Evolutionary conservation across 441 rosid genomes (phyloP).

Genomic region (Syzygium syzygioides): DNA sequence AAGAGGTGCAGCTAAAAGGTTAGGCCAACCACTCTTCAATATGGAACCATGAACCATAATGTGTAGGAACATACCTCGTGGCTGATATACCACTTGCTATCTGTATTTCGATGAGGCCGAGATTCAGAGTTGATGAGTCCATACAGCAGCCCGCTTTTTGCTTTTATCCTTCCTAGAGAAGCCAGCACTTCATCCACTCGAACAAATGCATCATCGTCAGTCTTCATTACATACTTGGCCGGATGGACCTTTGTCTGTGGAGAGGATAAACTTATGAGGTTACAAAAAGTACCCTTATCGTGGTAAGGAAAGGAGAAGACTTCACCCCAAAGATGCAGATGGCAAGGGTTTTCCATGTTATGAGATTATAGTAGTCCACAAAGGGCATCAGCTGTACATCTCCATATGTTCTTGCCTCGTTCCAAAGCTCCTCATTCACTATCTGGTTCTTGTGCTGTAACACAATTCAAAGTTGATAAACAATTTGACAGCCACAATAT

Average conservation of each 20-base stretch:
- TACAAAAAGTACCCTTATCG: constrained; percentile 13
- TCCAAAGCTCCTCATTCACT: constrained; percentile 92
- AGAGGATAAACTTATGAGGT: constrained; percentile 20
- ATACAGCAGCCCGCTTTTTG: constrained; percentile 62
- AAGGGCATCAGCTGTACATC: constrained; percentile 96
- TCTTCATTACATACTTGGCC: constrained; percentile 93
- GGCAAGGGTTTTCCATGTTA: constrained; percentile 95
- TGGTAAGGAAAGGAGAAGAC: constrained; percentile 16
- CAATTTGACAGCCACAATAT: neutral
- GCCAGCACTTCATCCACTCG: constrained; percentile 81
- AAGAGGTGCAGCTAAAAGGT: neutral
- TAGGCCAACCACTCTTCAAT: neutral
- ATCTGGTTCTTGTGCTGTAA: constrained; percentile 92
- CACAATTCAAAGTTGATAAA: constrained; percentile 16
- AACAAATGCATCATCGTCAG: constrained; percentile 97
- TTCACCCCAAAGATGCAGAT: constrained; percentile 96
- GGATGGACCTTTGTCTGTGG: constrained; percentile 69
- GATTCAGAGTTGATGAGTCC: constrained; percentile 88
- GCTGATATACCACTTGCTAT: constrained; percentile 97
- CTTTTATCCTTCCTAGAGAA: constrained; percentile 55
- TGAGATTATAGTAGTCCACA: constrained; percentile 93
- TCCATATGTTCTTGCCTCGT: constrained; percentile 76
- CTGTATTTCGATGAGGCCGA: constrained; percentile 70
- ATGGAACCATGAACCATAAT: neutral
- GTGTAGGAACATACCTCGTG: constrained; percentile 46